phyloP scores from a whole-genome alignment of 129 eudicot species.

The Flaveria sonorensis region DNA sequence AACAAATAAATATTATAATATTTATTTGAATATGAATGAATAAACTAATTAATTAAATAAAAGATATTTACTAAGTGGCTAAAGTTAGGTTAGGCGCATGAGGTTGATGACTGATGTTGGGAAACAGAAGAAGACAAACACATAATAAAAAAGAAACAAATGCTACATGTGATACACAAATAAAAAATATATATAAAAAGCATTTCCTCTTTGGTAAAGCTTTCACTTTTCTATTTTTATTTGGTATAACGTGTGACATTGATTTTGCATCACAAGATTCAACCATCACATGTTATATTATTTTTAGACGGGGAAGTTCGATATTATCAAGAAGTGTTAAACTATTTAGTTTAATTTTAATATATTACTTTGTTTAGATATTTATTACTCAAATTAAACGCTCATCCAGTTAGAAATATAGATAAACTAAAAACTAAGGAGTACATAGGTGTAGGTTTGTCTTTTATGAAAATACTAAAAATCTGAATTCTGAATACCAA shows the following conservation, averaged over 20 bases:
- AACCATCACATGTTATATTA: neutral
- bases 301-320: neutral
- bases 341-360: neutral
- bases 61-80: constrained; percentile 1
- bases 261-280: constrained; percentile 8
- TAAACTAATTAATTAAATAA: neutral
- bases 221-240: too few relatives aligned
- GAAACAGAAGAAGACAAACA: constrained; percentile 17
- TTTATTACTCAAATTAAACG: neutral
- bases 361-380: neutral
- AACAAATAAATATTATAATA: neutral
- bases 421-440: too few relatives aligned
- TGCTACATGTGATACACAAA: neutral
- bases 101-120: neutral
- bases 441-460: too few relatives aligned
- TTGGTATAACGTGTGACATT: neutral
- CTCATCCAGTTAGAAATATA: neutral
- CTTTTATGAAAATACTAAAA: too few relatives aligned
- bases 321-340: neutral
- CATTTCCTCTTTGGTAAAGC: neutral
- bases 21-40: neutral
- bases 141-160: neutral
- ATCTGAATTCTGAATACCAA: too few relatives aligned
- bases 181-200: neutral
- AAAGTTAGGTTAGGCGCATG: constrained; percentile 35